Conservation (phyloP, 1,139 yeast species). For the Nakaseomyces glabratus region DNA sequence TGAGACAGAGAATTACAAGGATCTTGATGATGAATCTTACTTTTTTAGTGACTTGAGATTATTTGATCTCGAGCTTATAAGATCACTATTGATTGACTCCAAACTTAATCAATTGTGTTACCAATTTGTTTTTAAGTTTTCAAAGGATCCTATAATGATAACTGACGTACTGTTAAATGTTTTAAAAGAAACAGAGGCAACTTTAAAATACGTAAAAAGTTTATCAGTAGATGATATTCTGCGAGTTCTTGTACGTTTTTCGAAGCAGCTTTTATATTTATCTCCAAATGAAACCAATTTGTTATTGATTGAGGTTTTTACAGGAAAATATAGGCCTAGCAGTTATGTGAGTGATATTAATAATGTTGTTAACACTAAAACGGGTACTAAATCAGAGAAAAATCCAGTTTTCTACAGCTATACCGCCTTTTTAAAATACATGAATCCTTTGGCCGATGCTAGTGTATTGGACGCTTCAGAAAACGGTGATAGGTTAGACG, state of each 20-base stretch:
- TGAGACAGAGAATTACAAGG: slow-evolving; percentile 23
- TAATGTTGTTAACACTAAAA: slow-evolving; percentile 7
- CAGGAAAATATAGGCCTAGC: slow-evolving; percentile 64
- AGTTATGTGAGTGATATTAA: slow-evolving; percentile 11
- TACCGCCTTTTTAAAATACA: slow-evolving; percentile 57
- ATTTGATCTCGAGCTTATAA: slow-evolving; percentile 64
- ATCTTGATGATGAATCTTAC: slow-evolving; percentile 27
- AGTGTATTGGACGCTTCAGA: slow-evolving; percentile 5
- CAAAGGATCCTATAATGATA: slow-evolving; percentile 66
- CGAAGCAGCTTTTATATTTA: slow-evolving; percentile 54
- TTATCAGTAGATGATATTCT: slow-evolving; percentile 72
- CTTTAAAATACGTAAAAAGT: slow-evolving; percentile 60
- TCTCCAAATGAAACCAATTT: slow-evolving; percentile 79
- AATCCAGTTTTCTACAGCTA: slow-evolving; percentile 56
- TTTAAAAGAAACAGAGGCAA: slow-evolving; percentile 50
- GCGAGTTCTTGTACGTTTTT: slow-evolving; percentile 56
- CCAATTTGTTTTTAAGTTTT: slow-evolving; percentile 50
- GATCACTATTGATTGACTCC: slow-evolving; percentile 70
- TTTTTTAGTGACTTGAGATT: slow-evolving; percentile 26
- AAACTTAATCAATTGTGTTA: slow-evolving; percentile 65
- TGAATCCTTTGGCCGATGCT: slow-evolving; percentile 30
- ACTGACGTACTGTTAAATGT: slow-evolving; percentile 71
- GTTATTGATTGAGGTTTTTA: slow-evolving; percentile 73
- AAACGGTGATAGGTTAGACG: slow-evolving; percentile 14
- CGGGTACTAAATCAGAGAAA: slow-evolving; percentile 7